Conservation (phyloP, 148 eudicot species). For the Dianthus caryophyllus region DNA sequence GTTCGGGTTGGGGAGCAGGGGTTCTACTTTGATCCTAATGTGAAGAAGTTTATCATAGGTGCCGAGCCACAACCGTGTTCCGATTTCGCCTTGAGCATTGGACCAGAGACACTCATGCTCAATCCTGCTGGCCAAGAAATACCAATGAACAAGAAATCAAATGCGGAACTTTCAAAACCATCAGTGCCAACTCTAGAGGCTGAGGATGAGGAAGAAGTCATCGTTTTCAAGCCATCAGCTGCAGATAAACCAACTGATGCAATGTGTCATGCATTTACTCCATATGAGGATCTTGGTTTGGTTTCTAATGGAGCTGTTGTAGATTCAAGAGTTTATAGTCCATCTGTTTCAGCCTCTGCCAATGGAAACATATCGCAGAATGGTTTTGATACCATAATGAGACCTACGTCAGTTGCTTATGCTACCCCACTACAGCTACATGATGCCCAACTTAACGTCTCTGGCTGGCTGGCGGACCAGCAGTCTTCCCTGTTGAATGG, state of each 20-base stretch:
- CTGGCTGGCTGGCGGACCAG: constrained; percentile 47
- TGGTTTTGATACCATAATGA: constrained; percentile 26
- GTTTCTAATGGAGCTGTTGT: constrained; percentile 22
- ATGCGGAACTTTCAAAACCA: constrained; percentile 23
- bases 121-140: constrained; percentile 29
- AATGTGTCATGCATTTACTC: constrained; percentile 27
- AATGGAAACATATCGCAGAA: constrained; percentile 27
- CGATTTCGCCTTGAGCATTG: constrained; percentile 28
- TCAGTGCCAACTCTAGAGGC: constrained; percentile 37
- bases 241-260: constrained; percentile 49
- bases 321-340: constrained; percentile 30
- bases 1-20: constrained; percentile 54
- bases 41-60: constrained; percentile 61
- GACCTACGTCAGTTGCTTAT: constrained; percentile 26
- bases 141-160: constrained; percentile 18
- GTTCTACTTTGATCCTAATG: constrained; percentile 51
- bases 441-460: constrained; percentile 33
- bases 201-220: constrained; percentile 94
- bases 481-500: constrained; percentile 44
- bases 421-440: constrained; percentile 31
- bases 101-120: constrained; percentile 25
- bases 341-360: constrained; percentile 23
- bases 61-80: constrained; percentile 38
- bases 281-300: constrained; percentile 33
- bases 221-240: constrained; percentile 77